A percentile compares a stretch with the other conserved stretches of the same genome.
Evolutionary conservation across 2,329 filamentous ascomycete genomes (phyloP).

Genomic region (Daldinia sp.): DNA sequence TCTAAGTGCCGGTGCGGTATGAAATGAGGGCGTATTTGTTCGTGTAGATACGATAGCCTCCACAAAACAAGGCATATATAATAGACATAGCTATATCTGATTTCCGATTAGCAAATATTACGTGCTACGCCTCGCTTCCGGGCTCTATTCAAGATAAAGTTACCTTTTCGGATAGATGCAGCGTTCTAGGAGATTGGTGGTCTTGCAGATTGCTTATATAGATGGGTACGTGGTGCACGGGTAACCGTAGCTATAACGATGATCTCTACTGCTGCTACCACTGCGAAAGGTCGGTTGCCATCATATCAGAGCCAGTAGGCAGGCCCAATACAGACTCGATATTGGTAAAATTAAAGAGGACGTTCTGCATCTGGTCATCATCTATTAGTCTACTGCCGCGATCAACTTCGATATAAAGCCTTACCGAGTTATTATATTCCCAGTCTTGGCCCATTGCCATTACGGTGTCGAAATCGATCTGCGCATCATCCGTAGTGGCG

Average conservation of each 20-base stretch:
- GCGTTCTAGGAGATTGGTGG: background rate
- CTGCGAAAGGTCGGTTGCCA: constrained; percentile 18
- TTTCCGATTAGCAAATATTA: background rate
- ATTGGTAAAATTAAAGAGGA: constrained; percentile 41
- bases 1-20: background rate
- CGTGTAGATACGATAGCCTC: background rate
- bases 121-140: background rate
- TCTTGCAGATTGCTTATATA: background rate
- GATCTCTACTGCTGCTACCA: constrained; percentile 12
- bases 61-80: background rate
- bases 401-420: background rate
- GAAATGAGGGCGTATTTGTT: background rate
- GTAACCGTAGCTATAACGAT: background rate
- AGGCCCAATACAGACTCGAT: constrained; percentile 37
- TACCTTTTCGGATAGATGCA: background rate
- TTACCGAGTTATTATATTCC: constrained; percentile 44
- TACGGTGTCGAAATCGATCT: constrained; percentile 40
- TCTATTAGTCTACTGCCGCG: background rate
- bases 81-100: background rate
- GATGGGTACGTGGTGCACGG: too few relatives aligned
- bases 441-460: constrained; percentile 49
- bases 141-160: background rate
- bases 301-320: constrained; percentile 7
- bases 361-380: constrained; percentile 25
- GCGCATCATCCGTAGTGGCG: constrained; percentile 37